Evolutionary conservation across 805 yeast species (phyloP).

Genomic region (Suhomyces kilbournensis): DNA sequence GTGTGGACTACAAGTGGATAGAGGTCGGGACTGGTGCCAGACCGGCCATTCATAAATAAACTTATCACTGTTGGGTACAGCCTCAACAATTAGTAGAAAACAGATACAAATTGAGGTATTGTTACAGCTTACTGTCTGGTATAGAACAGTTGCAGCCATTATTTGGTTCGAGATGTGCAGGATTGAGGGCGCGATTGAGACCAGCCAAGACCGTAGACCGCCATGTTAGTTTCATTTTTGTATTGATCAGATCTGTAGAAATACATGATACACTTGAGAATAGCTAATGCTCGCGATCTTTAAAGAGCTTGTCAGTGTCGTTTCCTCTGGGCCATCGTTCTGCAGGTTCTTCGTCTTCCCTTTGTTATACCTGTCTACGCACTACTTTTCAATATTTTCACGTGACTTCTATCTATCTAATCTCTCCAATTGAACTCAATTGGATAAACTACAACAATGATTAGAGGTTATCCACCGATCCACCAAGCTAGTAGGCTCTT

Average conservation of each 20-base stretch:
- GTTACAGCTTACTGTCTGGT: too few relatives aligned
- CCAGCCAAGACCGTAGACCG: too few relatives aligned
- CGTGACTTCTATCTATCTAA: not conserved
- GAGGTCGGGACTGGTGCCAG: conserved; percentile 79
- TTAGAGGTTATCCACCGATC: not conserved
- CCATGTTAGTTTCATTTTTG: too few relatives aligned
- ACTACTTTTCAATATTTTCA: not conserved
- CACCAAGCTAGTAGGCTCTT: not conserved
- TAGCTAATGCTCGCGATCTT: not conserved
- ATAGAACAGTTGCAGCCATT: too few relatives aligned
- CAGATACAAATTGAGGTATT: too few relatives aligned
- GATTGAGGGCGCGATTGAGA: too few relatives aligned
- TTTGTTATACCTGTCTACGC: not conserved
- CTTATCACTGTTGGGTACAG: too few relatives aligned
- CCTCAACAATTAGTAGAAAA: too few relatives aligned
- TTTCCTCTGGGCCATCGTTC: too few relatives aligned
- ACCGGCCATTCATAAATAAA: not conserved
- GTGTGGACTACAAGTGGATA: conserved; percentile 65
- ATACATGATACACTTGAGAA: not conserved
- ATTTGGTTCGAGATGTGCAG: too few relatives aligned
- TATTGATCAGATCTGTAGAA: not conserved
- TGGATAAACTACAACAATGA: not conserved
- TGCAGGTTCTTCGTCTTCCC: too few relatives aligned
- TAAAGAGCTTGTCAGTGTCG: too few relatives aligned
- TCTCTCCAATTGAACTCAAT: not conserved